Conservation (phyloP, 2,329 filamentous ascomycete species). For the Verticillium dahliae region DNA sequence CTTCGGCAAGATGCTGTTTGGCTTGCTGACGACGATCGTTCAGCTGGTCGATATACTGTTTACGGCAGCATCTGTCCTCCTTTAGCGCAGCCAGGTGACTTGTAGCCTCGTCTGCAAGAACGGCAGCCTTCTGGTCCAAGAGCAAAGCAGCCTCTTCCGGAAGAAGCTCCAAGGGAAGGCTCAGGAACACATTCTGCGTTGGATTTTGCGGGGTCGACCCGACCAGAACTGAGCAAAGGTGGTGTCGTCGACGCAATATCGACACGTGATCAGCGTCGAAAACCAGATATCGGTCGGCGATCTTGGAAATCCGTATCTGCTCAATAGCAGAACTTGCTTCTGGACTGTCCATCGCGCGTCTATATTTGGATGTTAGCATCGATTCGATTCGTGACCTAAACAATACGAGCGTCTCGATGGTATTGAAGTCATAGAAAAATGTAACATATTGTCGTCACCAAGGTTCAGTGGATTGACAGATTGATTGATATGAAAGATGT, state of each 20-base stretch:
- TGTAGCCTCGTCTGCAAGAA: slow-evolving; percentile 71
- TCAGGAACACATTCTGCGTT: slow-evolving; percentile 90
- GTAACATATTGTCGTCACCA: slow-evolving; percentile 33
- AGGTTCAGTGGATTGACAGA: slow-evolving; percentile 56
- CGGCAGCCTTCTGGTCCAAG: slow-evolving; percentile 68
- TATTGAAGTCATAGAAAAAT: slow-evolving; percentile 23
- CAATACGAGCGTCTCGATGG: no score
- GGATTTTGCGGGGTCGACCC: slow-evolving; percentile 88
- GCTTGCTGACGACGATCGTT: slow-evolving; percentile 34
- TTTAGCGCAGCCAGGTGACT: slow-evolving; percentile 62
- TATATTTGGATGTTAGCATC: background rate
- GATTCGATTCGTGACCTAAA: background rate
- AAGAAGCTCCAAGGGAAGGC: slow-evolving; percentile 82
- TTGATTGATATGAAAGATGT: slow-evolving; percentile 31
- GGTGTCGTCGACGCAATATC: slow-evolving; percentile 69
- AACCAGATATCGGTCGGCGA: slow-evolving; percentile 77
- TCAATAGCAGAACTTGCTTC: background rate
- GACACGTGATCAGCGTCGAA: slow-evolving; percentile 81
- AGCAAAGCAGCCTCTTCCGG: slow-evolving; percentile 82
- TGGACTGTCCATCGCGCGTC: background rate
- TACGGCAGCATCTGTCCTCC: slow-evolving; percentile 50
- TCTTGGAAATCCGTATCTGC: slow-evolving; percentile 71
- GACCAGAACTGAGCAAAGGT: slow-evolving; percentile 79
- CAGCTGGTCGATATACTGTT: slow-evolving; percentile 57
- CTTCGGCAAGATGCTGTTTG: slow-evolving; percentile 31